phyloP scores from a whole-genome alignment of 257 asterid genomes.

The Solanum dulcamara region DNA sequence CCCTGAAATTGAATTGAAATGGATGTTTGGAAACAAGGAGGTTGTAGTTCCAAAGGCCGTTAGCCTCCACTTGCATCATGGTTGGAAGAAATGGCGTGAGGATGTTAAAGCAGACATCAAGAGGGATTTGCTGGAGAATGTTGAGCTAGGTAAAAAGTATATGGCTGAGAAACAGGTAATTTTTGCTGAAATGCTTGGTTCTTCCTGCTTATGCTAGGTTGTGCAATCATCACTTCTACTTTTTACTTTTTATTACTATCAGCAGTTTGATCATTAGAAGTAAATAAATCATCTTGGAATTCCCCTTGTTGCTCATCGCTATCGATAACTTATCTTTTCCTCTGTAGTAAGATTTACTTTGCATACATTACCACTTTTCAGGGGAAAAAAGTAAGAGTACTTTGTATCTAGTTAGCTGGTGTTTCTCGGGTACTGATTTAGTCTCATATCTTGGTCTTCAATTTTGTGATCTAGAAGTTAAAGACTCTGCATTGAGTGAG shows the following conservation, averaged over 20 bases:
- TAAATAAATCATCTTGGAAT: background rate
- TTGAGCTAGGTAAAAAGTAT: conserved; percentile 74
- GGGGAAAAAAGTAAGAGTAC: background rate
- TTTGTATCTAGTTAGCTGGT: background rate
- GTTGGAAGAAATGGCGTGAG: conserved; percentile 97
- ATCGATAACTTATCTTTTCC: background rate
- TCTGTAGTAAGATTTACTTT: background rate
- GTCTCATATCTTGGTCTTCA: background rate
- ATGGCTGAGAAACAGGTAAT: conserved; percentile 89
- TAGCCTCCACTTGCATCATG: conserved; percentile 47
- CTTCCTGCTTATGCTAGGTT: background rate
- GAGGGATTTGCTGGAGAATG: conserved; percentile 53
- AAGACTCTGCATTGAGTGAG: background rate
- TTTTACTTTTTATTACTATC: background rate
- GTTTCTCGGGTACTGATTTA: background rate
- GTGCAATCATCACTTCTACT: background rate
- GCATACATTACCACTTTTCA: background rate
- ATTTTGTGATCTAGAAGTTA: background rate
- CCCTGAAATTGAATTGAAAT: conserved; percentile 82
- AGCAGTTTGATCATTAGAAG: background rate
- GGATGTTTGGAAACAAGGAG: conserved; percentile 89
- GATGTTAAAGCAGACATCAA: conserved; percentile 55
- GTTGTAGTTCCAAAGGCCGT: conserved; percentile 68
- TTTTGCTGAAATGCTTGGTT: background rate
- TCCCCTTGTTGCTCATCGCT: background rate